Evolutionary conservation across 2,329 filamentous ascomycete genomes (phyloP).

Genomic region (Podosphaera fusca): DNA sequence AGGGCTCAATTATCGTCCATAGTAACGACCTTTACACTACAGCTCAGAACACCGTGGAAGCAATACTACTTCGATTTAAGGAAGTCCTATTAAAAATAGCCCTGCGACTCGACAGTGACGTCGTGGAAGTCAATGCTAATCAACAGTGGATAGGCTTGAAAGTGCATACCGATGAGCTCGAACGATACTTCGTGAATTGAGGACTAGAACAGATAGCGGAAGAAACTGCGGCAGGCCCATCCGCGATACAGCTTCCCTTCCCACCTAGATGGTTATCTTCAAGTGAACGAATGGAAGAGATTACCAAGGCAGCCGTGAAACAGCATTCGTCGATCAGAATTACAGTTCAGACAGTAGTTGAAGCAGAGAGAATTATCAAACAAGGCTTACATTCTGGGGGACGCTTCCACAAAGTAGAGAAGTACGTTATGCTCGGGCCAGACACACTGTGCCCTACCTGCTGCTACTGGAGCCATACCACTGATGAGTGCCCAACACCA

Average conservation of each 20-base stretch:
- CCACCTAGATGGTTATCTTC: neutral
- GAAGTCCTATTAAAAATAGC: neutral
- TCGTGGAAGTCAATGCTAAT: neutral
- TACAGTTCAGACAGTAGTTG: neutral
- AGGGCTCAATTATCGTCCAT: too few relatives aligned
- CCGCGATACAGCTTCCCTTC: neutral
- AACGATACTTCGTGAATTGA: neutral
- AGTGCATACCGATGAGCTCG: neutral
- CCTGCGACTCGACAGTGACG: neutral
- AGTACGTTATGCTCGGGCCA: neutral
- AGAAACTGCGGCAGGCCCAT: neutral
- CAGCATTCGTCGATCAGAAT: neutral
- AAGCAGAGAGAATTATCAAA: neutral
- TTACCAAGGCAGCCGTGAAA: neutral
- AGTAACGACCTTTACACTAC: too few relatives aligned
- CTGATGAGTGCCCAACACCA: neutral
- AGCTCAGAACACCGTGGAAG: neutral
- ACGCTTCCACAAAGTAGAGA: neutral
- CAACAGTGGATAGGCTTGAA: neutral
- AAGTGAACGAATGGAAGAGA: neutral
- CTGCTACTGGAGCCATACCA: neutral
- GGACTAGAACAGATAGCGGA: neutral
- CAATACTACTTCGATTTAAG: neutral
- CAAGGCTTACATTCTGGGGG: neutral
- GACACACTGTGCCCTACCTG: neutral